Evolutionary conservation across 1,139 yeast species (phyloP).

Genomic region (Yamadazyma pseudoaaseri): DNA sequence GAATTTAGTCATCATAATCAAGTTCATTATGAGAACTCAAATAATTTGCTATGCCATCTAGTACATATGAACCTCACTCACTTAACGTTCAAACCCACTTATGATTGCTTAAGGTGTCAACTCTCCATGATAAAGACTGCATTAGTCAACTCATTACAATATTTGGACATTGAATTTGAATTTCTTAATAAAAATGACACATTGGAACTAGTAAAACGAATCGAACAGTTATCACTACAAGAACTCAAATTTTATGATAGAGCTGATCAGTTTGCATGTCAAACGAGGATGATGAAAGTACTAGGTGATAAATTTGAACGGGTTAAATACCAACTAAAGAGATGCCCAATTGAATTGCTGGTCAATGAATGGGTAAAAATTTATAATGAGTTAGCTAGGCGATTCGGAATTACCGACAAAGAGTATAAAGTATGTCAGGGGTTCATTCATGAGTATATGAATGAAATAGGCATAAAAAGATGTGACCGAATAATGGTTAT

Average conservation of each 20-base stretch:
- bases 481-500: neutral
- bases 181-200: slow-evolving; percentile 8
- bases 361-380: slow-evolving; percentile 1
- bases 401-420: neutral
- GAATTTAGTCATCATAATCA: slow-evolving; percentile 16
- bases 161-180: slow-evolving; percentile 12
- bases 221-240: slow-evolving; percentile 8
- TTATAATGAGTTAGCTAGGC: neutral
- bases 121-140: slow-evolving; percentile 6
- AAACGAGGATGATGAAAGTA: slow-evolving; percentile 1
- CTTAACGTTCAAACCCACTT: slow-evolving; percentile 12
- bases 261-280: slow-evolving; percentile 12
- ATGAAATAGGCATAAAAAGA: neutral
- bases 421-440: neutral
- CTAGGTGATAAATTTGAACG: slow-evolving; percentile 8
- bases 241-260: slow-evolving; percentile 13
- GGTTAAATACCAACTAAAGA: slow-evolving; percentile 8
- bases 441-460: neutral
- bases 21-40: slow-evolving; percentile 9
- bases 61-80: slow-evolving; percentile 3
- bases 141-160: neutral
- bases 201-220: slow-evolving; percentile 5
- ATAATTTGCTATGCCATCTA: slow-evolving; percentile 9
- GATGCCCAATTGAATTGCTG: neutral
- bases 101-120: slow-evolving; percentile 15